phyloP scores from a whole-genome alignment of 2,329 filamentous ascomycete genomes.

The Aspergillus neoniger region DNA sequence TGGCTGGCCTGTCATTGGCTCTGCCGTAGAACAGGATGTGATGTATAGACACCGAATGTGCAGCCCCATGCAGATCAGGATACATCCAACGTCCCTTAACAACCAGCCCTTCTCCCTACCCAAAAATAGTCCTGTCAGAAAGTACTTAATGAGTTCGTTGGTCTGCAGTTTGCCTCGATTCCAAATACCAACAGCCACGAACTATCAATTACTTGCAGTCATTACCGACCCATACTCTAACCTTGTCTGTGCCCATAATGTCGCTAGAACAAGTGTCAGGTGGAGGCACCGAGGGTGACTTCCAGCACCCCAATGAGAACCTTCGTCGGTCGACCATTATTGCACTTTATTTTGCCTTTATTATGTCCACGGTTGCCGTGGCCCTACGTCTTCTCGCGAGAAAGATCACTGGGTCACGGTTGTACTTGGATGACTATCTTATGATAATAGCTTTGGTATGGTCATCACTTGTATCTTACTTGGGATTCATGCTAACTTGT shows the following conservation, averaged over 20 bases:
- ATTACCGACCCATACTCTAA: constrained; percentile 8
- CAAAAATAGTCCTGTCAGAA: background rate
- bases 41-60: background rate
- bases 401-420: constrained; percentile 25
- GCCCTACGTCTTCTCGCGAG: constrained; percentile 29
- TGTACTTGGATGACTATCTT: constrained; percentile 35
- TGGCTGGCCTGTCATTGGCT: background rate
- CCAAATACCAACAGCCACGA: constrained; percentile 26
- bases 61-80: background rate
- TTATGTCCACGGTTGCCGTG: constrained; percentile 28
- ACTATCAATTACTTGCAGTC: constrained; percentile 12
- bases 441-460: constrained; percentile 32
- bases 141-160: background rate
- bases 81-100: background rate
- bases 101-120: background rate
- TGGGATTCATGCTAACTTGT: background rate
- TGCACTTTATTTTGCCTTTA: constrained; percentile 30
- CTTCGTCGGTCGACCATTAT: constrained; percentile 27
- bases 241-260: constrained; percentile 18
- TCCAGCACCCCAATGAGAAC: constrained; percentile 28
- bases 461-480: background rate
- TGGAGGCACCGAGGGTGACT: constrained; percentile 22
- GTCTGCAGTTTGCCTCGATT: constrained; percentile 16
- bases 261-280: constrained; percentile 17
- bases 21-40: background rate